Conservation (phyloP, 129 eudicot genomes). For the Chrysanthemum makinoi region DNA sequence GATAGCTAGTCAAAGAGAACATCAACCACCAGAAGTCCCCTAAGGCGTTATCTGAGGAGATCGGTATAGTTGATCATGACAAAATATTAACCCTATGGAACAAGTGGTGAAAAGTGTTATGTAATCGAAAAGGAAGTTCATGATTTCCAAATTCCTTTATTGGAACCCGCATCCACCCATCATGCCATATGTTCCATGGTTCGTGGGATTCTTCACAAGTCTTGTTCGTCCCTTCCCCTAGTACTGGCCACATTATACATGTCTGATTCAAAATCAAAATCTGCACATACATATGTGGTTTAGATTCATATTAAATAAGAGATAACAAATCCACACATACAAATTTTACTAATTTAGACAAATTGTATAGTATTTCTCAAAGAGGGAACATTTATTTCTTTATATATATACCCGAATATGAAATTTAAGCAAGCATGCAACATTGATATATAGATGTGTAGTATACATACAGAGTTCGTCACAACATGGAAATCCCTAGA, state of each 20-base stretch:
- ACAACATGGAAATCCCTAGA: slow-evolving; percentile 29
- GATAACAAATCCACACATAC: no score
- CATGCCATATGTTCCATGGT: no score
- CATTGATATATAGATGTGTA: neutral
- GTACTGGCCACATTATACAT: slow-evolving; percentile 31
- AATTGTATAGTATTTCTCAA: no score
- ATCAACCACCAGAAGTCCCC: no score
- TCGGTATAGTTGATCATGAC: slow-evolving; percentile 20
- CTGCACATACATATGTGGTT: slow-evolving; percentile 25
- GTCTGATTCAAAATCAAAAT: slow-evolving; percentile 43
- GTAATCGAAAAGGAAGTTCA: no score
- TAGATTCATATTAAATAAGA: no score
- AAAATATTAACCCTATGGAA: slow-evolving; percentile 8
- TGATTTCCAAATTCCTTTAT: no score
- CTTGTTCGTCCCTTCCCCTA: neutral
- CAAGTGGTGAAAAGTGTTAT: no score
- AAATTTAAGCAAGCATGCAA: no score
- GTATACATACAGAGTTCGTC: slow-evolving; percentile 47
- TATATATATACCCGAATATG: no score
- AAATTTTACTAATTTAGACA: no score
- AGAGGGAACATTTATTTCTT: no score
- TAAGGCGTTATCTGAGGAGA: neutral
- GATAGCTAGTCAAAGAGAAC: neutral
- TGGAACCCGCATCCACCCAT: slow-evolving; percentile 22
- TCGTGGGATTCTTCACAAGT: neutral